Percentiles rank a stretch among this genome's conserved stretches.
phyloP scores from a whole-genome alignment of 129 eudicot genomes.

The Centaurea solstitialis region DNA sequence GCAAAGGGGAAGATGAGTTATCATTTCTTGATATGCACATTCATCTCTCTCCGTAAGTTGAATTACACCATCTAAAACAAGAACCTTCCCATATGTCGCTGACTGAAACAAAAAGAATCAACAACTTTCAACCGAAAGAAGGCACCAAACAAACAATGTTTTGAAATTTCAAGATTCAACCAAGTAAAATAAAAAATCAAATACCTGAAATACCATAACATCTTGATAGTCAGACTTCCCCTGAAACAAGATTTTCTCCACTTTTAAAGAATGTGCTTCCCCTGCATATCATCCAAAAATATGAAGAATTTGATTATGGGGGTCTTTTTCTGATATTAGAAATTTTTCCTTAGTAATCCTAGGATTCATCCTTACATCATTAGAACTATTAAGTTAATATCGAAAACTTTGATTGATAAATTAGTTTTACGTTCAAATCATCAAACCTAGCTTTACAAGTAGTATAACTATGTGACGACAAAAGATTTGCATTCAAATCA shows the following conservation, averaged over 20 bases:
- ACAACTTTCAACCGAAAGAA: neutral
- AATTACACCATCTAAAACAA: slow-evolving; percentile 91
- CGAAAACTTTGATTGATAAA: neutral
- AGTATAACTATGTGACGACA: neutral
- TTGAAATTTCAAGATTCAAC: neutral
- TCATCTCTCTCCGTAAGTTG: slow-evolving; percentile 98
- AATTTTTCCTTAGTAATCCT: no score
- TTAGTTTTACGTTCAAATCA: neutral
- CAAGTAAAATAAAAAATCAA: neutral
- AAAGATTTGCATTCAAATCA: slow-evolving; percentile 8
- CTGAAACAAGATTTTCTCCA: slow-evolving; percentile 74
- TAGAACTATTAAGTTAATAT: neutral
- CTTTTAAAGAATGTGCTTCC: slow-evolving; percentile 94
- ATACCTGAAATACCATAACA: slow-evolving; percentile 93
- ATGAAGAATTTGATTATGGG: neutral
- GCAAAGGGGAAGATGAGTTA: slow-evolving; percentile 87
- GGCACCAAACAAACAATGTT: neutral
- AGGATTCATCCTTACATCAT: neutral
- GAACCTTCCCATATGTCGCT: slow-evolving; percentile 88
- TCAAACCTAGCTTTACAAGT: neutral
- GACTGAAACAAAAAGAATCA: slow-evolving; percentile 58
- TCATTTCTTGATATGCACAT: slow-evolving; percentile 98
- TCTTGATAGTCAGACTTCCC: slow-evolving; percentile 85
- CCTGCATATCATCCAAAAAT: slow-evolving; percentile 43
- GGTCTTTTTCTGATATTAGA: no score